Base-by-base conservation (phyloP, 345 rosid species). In the Angophora floribunda region DNA sequence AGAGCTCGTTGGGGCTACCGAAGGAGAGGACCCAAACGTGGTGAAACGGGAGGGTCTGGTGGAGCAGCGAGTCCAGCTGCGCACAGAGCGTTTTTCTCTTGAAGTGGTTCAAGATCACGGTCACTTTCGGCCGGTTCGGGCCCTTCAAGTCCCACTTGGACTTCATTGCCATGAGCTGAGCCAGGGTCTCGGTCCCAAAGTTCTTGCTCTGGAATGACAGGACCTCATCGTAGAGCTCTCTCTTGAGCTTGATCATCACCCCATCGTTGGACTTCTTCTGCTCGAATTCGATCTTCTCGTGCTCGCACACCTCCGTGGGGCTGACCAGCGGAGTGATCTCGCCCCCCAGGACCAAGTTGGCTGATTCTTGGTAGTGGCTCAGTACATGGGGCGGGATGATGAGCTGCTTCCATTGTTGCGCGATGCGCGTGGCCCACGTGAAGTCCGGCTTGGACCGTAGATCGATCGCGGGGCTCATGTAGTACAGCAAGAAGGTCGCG, bases 1-100 rank as follows among this genome's bases (percentile, higher is more conserved):
- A 90, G 13, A 88, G 79, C 92, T 95, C 98, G 78, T 97, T 98
- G 0, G 99, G 99, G 87, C 95, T 94, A 4, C 99, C 99, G 45
- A 98, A 97, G n/a, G 99, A 91, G 36, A 98, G 89, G 52, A 98
- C 98, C 99, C 99, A 98, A 52, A 95, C 96, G 63, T 95, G 99
- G 90, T 98, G 97, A 90, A 98, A 94, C 15, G 98, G 99, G 87
- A 97, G 94, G 30, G 99, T 95, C 88, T 98, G 99, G 51, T 95
- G 96, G 52, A 98, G 96, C 87, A 98, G 91, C 0, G 98, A 94
- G 89, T 98, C 99, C 9, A 98, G 94, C 89, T 98, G 99, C 6
- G 99, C 93, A 63, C 99, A 98, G 2, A 98, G 96, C 11, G 99
- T 98, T 87, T 96, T 98, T 67, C 99, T 91, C 95, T 98, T 98